These are phyloP conservation scores for Glycine latifolia DNA, from an alignment of 306 rosid species.

Conservation along the genomic window DNA sequence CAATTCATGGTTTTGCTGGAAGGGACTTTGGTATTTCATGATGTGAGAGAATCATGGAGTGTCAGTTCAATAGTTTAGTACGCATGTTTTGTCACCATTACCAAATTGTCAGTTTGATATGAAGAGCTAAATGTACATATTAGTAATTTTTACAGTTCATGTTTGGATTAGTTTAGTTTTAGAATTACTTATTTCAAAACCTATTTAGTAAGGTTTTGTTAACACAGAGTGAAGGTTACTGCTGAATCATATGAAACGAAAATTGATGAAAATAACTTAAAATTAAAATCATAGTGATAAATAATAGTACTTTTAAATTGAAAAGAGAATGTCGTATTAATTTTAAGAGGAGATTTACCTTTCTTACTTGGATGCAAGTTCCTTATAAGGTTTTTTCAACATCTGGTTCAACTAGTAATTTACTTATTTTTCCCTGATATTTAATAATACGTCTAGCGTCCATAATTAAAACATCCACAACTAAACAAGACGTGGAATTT, in stretches of 20 bases:
- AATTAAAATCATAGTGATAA: too few species aligned
- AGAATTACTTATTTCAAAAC: not conserved
- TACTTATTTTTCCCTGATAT: too few species aligned
- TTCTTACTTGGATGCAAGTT: too few species aligned
- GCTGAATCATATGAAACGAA: not conserved
- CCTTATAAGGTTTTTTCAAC: too few species aligned
- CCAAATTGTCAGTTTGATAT: not conserved
- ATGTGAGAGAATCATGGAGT: not conserved
- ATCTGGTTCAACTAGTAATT: too few species aligned
- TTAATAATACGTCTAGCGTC: too few species aligned
- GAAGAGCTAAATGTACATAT: constrained; percentile 6
- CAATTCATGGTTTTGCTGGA: constrained; percentile 7
- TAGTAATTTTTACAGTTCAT: not conserved
- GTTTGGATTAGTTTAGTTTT: not conserved
- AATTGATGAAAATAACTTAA: not conserved
- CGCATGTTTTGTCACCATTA: not conserved
- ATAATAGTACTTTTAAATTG: too few species aligned
- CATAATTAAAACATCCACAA: too few species aligned
- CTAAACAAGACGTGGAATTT: too few species aligned
- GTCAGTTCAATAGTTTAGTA: not conserved
- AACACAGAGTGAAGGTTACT: not conserved
- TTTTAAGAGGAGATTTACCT: too few species aligned
- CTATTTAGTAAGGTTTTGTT: not conserved
- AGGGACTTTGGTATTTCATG: constrained; percentile 16
- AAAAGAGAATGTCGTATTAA: too few species aligned